phyloP scores from a whole-genome alignment of 768 basidiomycete species.

The Pleurotus tuoliensis region DNA sequence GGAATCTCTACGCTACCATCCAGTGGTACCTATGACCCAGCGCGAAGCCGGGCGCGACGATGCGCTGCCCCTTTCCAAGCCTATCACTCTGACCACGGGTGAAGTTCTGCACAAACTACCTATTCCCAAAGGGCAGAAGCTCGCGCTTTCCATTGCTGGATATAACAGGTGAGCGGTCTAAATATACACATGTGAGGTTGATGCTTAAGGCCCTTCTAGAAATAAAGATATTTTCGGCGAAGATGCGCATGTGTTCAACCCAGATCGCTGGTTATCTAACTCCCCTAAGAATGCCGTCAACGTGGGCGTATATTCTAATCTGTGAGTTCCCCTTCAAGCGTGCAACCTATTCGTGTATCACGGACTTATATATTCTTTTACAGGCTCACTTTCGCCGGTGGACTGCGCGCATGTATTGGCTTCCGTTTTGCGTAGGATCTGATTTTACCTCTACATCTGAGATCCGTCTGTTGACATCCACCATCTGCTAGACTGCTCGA shows the following conservation, averaged over 20 bases:
- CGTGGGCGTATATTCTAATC: conserved; percentile 27
- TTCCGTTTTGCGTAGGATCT: conserved; percentile 24
- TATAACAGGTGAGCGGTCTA: conserved; percentile 25
- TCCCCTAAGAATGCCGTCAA: conserved; percentile 17
- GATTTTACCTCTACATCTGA: not conserved
- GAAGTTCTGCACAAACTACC: conserved; percentile 15
- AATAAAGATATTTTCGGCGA: not conserved
- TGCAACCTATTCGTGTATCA: not conserved
- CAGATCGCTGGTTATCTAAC: not conserved
- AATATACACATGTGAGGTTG: not conserved
- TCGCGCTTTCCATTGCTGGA: conserved; percentile 12
- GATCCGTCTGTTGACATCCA: not conserved
- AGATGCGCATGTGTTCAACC: not conserved
- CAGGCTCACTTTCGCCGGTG: conserved; percentile 23
- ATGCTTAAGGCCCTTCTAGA: not conserved
- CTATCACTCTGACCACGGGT: conserved; percentile 21
- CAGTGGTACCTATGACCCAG: conserved; percentile 20
- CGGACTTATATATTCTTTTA: not conserved
- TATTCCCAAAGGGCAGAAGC: conserved; percentile 15
- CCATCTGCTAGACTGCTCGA: conserved; percentile 34
- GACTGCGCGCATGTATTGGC: conserved; percentile 22
- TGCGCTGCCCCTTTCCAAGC: conserved; percentile 26
- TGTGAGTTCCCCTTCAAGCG: conserved; percentile 18
- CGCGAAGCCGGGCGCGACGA: conserved; percentile 25
- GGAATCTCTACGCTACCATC: conserved; percentile 30